Conservation (phyloP, 2,329 filamentous ascomycete genomes). For the Mariannaea elegans region DNA sequence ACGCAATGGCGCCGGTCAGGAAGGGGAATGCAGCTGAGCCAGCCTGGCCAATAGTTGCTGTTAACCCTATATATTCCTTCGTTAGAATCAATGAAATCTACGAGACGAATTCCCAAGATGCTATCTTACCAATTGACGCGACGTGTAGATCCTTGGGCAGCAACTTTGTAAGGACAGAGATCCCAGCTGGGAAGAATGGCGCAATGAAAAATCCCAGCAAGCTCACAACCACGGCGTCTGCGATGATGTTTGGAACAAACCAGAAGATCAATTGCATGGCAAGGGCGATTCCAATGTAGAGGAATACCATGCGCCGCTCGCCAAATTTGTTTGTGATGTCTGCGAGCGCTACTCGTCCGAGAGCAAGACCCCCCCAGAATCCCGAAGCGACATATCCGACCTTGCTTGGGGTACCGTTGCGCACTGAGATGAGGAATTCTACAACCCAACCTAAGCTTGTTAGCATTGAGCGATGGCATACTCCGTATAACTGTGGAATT, state of each 20-base stretch:
- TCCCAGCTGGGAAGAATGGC: background rate
- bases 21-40: constrained; percentile 14
- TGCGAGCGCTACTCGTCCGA: background rate
- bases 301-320: background rate
- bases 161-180: background rate
- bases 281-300: background rate
- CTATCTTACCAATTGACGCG: constrained; percentile 5
- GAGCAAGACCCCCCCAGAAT: background rate
- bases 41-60: constrained; percentile 6
- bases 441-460: background rate
- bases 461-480: background rate
- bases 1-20: constrained; percentile 9
- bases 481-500: too few relatives aligned
- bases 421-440: background rate
- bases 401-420: background rate
- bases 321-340: background rate
- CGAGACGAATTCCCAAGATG: too few relatives aligned
- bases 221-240: background rate
- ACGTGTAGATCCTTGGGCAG: constrained; percentile 3
- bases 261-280: background rate
- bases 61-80: background rate
- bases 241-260: background rate
- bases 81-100: background rate
- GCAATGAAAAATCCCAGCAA: background rate
- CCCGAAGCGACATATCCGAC: background rate